A percentile compares a stretch with the other conserved stretches of the same genome.
phyloP scores from a whole-genome alignment of 2,329 filamentous ascomycete genomes.

The Keithomyces neogunnii region DNA sequence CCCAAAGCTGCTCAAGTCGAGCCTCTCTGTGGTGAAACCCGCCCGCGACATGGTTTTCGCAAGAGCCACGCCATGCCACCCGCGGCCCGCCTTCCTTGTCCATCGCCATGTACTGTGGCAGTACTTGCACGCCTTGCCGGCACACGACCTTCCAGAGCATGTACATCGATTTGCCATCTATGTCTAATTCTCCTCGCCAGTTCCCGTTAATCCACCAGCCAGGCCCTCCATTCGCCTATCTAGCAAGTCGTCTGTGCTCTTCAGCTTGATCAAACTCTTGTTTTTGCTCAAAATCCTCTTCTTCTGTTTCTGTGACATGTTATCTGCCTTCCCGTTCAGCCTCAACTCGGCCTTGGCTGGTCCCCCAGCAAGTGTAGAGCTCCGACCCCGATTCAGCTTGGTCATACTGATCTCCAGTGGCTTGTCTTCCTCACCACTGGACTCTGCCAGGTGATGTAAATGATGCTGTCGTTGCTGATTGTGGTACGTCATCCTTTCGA shows the following conservation, averaged over 20 bases:
- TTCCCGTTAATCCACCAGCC: slow-evolving; percentile 42
- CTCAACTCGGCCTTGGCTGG: slow-evolving; percentile 13
- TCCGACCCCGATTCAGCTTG: slow-evolving; percentile 29
- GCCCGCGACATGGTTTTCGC: too few relatives aligned
- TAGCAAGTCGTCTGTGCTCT: slow-evolving; percentile 49
- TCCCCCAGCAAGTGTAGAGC: slow-evolving; percentile 19
- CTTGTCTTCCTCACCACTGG: slow-evolving; percentile 68
- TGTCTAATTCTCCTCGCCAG: slow-evolving; percentile 31
- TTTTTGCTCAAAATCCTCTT: slow-evolving; percentile 29
- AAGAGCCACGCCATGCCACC: too few relatives aligned
- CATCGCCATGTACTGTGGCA: too few relatives aligned
- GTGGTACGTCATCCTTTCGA: neutral
- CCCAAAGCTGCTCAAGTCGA: too few relatives aligned
- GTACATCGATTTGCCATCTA: neutral
- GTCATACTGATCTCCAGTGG: slow-evolving; percentile 75
- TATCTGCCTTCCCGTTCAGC: slow-evolving; percentile 5
- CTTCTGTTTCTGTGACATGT: slow-evolving; percentile 11
- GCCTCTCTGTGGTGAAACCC: too few relatives aligned
- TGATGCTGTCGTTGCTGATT: slow-evolving; percentile 17
- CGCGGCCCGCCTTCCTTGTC: too few relatives aligned
- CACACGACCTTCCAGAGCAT: too few relatives aligned
- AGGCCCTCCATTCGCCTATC: slow-evolving; percentile 51
- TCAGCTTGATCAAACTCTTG: slow-evolving; percentile 43
- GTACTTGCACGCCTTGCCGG: too few relatives aligned
- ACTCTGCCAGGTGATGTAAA: slow-evolving; percentile 37